A percentile compares a stretch with the other conserved stretches of the same genome.
Evolutionary conservation across 441 rosid species (phyloP).

Genomic region (Adansonia grandidieri): DNA sequence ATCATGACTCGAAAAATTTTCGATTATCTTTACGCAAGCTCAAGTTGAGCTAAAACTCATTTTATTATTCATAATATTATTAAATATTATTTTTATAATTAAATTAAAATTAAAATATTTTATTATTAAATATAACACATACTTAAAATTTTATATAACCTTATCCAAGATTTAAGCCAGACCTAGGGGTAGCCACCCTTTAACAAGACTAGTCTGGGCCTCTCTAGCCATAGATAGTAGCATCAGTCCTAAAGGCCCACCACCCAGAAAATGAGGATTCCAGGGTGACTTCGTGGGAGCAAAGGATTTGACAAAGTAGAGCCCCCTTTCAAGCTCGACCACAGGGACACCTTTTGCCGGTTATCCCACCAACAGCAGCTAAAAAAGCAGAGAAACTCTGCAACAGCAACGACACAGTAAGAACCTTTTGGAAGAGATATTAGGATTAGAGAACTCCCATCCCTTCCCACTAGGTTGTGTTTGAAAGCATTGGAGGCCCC

Average conservation of each 20-base stretch:
- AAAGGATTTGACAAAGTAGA: constrained; percentile 32
- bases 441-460: constrained; percentile 17
- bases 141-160: no score
- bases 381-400: constrained; percentile 29
- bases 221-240: no score
- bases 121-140: no score
- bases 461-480: constrained; percentile 46
- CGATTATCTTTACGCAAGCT: no score
- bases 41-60: no score
- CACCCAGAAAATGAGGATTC: constrained; percentile 43
- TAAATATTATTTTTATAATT: no score
- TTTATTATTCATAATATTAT: no score
- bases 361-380: constrained; percentile 41
- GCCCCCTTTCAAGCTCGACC: constrained; percentile 26
- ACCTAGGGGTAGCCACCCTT: no score
- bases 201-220: no score
- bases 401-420: constrained; percentile 32
- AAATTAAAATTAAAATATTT: no score
- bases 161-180: no score
- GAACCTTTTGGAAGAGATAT: constrained; percentile 32
- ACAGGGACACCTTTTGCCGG: constrained; percentile 45
- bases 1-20: no score
- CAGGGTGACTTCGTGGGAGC: constrained; percentile 21
- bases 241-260: constrained; percentile 5
- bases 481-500: constrained; percentile 32